These are phyloP conservation scores for Taphrina flavorubra DNA, from an alignment of 1,139 yeast genomes.

Conservation along the genomic window DNA sequence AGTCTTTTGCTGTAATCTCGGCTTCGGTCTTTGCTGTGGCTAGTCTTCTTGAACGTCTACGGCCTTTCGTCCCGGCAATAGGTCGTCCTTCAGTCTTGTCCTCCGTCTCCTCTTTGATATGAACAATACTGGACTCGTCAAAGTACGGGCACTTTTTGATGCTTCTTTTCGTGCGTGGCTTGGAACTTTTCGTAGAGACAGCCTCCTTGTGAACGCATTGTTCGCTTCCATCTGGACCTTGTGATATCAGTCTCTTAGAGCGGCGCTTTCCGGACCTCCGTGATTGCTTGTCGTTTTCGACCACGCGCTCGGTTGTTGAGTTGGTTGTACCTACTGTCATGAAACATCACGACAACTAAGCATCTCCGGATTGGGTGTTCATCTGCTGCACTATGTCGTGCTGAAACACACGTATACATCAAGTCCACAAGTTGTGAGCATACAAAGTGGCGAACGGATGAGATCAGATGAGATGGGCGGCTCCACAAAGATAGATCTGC, in stretches of 20 bases:
- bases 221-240: neutral
- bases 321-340: no score
- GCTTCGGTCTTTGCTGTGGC: neutral
- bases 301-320: no score
- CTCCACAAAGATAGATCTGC: neutral
- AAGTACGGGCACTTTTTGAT: neutral
- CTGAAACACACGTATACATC: no score
- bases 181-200: neutral
- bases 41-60: neutral
- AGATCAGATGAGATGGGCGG: slow-evolving; percentile 15
- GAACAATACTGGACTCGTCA: neutral
- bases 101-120: neutral
- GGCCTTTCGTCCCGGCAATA: neutral
- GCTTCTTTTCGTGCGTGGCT: neutral
- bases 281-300: no score
- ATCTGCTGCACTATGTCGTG: no score
- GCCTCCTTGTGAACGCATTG: neutral
- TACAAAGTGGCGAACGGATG: slow-evolving; percentile 4
- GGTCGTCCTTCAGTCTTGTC: neutral
- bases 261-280: no score
- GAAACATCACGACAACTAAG: no score
- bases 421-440: no score
- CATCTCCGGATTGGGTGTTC: no score
- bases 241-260: neutral
- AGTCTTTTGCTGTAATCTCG: neutral